phyloP scores from a whole-genome alignment of 306 rosid genomes.

The Prunus dulcis region DNA sequence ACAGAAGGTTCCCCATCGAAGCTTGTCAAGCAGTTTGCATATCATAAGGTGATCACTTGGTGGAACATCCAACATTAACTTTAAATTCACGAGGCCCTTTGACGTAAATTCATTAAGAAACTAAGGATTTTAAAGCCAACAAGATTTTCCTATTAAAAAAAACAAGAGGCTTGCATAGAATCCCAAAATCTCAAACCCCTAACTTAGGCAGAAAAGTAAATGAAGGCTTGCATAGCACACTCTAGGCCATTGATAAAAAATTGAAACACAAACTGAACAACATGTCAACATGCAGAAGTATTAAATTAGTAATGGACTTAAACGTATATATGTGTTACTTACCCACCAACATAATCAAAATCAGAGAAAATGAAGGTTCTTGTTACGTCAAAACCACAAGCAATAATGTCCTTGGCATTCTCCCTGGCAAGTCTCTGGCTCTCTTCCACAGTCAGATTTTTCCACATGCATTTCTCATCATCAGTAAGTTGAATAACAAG shows the following conservation, averaged over 20 bases:
- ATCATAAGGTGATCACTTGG: background rate
- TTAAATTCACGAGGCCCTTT: background rate
- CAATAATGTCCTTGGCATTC: conserved; percentile 93
- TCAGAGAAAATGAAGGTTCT: conserved; percentile 85
- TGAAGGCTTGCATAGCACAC: background rate
- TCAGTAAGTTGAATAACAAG: conserved; percentile 92
- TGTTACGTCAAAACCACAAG: conserved; percentile 90
- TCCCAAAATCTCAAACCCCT: background rate
- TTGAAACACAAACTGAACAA: background rate
- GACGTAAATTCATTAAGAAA: background rate
- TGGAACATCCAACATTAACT: background rate
- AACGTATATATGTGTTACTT: conserved; percentile 30
- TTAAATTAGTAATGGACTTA: background rate
- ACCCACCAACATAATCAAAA: conserved; percentile 85
- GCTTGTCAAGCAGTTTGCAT: background rate
- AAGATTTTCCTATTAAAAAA: background rate
- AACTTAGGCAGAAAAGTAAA: background rate
- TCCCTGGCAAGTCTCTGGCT: conserved; percentile 82
- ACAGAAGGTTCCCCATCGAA: background rate
- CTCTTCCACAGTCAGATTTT: conserved; percentile 72
- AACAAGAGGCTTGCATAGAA: background rate
- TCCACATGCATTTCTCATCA: conserved; percentile 95
- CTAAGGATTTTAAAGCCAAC: background rate
- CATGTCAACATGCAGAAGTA: background rate
- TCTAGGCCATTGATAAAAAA: background rate